Base-by-base conservation (phyloP, 2,329 filamentous ascomycete species). In the Claviceps sp. region DNA sequence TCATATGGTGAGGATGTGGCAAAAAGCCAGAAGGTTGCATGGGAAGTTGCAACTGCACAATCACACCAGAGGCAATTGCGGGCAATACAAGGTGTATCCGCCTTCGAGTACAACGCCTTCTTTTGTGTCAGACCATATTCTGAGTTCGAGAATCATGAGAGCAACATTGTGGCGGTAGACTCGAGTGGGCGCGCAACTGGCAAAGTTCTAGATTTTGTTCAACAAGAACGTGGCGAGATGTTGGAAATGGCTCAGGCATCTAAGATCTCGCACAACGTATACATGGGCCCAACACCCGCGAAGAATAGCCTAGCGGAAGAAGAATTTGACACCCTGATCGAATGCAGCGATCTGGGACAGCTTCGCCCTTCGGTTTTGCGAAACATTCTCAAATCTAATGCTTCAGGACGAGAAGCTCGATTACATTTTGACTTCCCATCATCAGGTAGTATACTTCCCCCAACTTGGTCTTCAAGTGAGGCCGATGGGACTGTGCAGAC, bases 181-280 rank as follows among this genome's bases (percentile, higher is more conserved):
- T 81, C 84, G 0, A 68, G 74, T 36, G 89, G 89, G 9, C 74
- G 76, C 42, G 70, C 84, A 60, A 94, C 88, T 0, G 87, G 87
- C 30, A 79, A 83, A 18, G 82, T 93, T 24, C 75, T 95, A 61
- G 90, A 97, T 66, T 93, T 98, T 64, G 87, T 88, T 63, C 84
- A 87, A 59, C 88, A 89, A 71, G 93, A 98, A 67, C 79, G 90
- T 53, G 69, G 80, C 48, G 93, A 98, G 70, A 97, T 98, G 91
- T 89, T 87, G 66, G 77, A 77, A 54, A 96, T 97, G 91, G 90
- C 91, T 11, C 81, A 81, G 60, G 85, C 90, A 3, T 89, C 89
- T 0, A 87, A 95, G 65, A 95, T 97, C 56, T 83, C 87, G 50
- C 77, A 79, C 58, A 96, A 96, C 63, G 88, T 97, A 26, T 97